phyloP scores from a whole-genome alignment of 129 eudicot genomes.

The Ambrosia trifida region DNA sequence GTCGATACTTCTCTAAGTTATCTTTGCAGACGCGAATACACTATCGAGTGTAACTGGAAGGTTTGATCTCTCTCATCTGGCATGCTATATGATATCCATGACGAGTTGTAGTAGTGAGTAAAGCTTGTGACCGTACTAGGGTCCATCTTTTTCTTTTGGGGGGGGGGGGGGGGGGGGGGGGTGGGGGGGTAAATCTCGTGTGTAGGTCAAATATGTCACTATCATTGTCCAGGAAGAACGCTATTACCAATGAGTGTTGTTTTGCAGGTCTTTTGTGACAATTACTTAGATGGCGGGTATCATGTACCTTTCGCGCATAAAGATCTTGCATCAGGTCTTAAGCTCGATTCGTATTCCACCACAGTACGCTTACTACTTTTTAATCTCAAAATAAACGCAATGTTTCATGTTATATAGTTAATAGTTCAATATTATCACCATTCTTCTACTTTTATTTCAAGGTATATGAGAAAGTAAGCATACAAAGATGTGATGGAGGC shows the following conservation, averaged over 20 bases:
- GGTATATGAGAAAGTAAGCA: constrained; percentile 90
- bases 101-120: background rate
- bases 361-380: constrained; percentile 45
- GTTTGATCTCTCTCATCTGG: constrained; percentile 34
- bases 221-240: background rate
- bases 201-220: background rate
- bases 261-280: constrained; percentile 93
- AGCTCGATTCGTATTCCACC: constrained; percentile 78
- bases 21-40: constrained; percentile 80
- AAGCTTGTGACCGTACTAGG: background rate
- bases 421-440: background rate
- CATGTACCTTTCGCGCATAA: constrained; percentile 96
- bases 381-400: background rate
- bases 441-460: constrained; percentile 7
- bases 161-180: too few species aligned
- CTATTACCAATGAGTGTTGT: constrained; percentile 2
- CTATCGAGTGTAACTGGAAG: constrained; percentile 97
- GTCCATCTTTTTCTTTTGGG: too few species aligned
- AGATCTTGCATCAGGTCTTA: constrained; percentile 89
- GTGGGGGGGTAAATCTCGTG: too few species aligned
- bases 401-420: background rate
- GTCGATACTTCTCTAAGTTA: constrained; percentile 65
- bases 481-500: constrained; percentile 70
- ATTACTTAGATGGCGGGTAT: constrained; percentile 95
- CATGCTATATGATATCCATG: background rate